Evolutionary conservation across 139 green algal species (phyloP).

Genomic region (Tetradesmus lagerheimii): DNA sequence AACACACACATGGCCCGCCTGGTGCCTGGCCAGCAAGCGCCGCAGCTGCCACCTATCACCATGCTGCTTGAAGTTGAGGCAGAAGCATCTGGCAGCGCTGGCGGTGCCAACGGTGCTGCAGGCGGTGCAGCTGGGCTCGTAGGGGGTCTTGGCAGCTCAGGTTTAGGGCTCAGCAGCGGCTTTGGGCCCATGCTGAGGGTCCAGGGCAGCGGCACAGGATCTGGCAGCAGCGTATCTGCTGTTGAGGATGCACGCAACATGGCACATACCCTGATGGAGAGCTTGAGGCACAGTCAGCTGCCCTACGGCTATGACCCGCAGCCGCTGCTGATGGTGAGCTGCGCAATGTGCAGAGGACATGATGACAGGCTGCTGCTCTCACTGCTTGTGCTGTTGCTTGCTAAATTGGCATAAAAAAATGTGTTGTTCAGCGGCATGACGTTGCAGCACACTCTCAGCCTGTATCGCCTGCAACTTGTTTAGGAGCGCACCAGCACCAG

Average conservation of each 20-base stretch:
- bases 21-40: conserved; percentile 52
- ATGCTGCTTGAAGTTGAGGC: conserved; percentile 35
- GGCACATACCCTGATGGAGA: neutral
- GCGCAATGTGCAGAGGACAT: neutral
- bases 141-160: neutral
- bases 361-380: neutral
- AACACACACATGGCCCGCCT: conserved; percentile 53
- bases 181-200: conserved; percentile 9
- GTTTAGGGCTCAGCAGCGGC: conserved; percentile 14
- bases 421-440: too few relatives aligned
- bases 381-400: neutral
- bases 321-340: conserved; percentile 16
- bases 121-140: neutral
- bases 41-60: conserved; percentile 44
- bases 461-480: too few relatives aligned
- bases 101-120: neutral
- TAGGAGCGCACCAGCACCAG: too few relatives aligned
- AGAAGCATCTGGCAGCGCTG: neutral
- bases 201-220: neutral
- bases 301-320: conserved; percentile 28
- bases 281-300: neutral
- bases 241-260: conserved; percentile 21
- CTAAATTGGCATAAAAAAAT: too few relatives aligned
- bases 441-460: too few relatives aligned
- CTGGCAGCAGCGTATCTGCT: conserved; percentile 21